A percentile compares a stretch with the other conserved stretches of the same genome.
These are phyloP conservation scores for Nakaseomyces bracarensis DNA, from an alignment of 1,139 yeast species.

Conservation along the genomic window DNA sequence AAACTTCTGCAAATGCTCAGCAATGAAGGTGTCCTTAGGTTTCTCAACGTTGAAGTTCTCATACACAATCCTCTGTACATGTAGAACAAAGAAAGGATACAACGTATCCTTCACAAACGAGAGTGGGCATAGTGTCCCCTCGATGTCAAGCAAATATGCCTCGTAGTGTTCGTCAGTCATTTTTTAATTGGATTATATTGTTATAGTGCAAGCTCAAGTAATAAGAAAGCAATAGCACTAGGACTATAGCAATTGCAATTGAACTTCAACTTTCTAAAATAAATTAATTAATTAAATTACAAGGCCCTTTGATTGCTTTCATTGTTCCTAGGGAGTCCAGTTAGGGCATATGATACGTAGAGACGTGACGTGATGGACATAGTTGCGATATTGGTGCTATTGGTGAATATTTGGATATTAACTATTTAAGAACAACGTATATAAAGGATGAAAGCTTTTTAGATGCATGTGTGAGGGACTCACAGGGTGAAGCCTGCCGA, in stretches of 20 bases:
- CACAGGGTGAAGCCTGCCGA: conserved; percentile 5
- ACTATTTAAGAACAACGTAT: not conserved
- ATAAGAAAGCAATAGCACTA: no score
- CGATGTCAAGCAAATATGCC: conserved; percentile 51
- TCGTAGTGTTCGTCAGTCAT: not conserved
- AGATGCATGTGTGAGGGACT: no score
- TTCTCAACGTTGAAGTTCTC: conserved; percentile 6
- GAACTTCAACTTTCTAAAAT: not conserved
- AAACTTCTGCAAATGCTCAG: conserved; percentile 8
- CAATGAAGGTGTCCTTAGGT: conserved; percentile 6
- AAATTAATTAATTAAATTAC: no score
- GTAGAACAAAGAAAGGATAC: conserved; percentile 40
- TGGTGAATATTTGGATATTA: no score
- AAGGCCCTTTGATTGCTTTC: no score
- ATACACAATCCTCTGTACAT: conserved; percentile 21
- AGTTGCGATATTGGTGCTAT: no score
- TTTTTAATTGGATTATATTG: no score
- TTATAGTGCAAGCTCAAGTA: no score
- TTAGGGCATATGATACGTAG: not conserved
- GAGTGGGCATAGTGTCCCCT: conserved; percentile 89
- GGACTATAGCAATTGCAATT: no score
- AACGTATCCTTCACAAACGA: conserved; percentile 72
- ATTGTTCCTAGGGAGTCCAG: not conserved
- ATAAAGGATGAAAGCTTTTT: not conserved
- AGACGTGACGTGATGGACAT: no score